Evolutionary conservation across 306 rosid species (phyloP), one percentile per base, ranked within the genome.

Genomic region (Coriaria nepalensis): DNA sequence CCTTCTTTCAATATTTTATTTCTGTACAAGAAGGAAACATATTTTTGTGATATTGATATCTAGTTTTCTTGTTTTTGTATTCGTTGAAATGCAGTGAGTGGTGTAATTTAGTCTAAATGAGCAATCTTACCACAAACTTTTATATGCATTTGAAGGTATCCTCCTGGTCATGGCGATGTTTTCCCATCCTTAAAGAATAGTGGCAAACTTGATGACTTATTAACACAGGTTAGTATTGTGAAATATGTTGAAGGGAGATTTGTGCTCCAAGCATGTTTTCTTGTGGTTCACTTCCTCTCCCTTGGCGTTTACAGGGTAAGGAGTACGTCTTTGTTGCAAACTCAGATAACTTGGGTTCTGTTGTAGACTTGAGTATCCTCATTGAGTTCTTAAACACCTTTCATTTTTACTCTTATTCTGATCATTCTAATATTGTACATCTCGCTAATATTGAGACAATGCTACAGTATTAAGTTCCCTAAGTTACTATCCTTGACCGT

Each of bases 351-450:
- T 71, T 90, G 77, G 98, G 98, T 55, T 95, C 98, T 34, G 56
- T 76, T 15, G 98, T 90, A 49, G 98, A 90, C 80, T 75, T 90
- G 74, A 80, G 95, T 90, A 90, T 90, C 98, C 95, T 79, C 59
- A 55, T 50, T 59, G 43, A 53, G 33, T 58, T 60, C 70, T 47
- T 15, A 0, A 52, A 52, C 37, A 9, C 33, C 32, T 42, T 10
- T 38, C 42, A 2, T 14, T 4, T 14, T 60, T 8, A 4, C 13
- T 50, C 29, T 7, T 33, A 34, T 15, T 11, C 42, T 52, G 0
- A 4, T 49, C n/a, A n/a, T n/a, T n/a, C n/a, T n/a, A n/a, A n/a
- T n/a, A n/a, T n/a, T n/a, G n/a, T n/a, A n/a, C n/a, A n/a, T n/a
- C n/a, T n/a, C n/a, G n/a, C n/a, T n/a, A n/a, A n/a, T n/a, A n/a